Evolutionary conservation across 768 basidiomycete genomes (phyloP).

Genomic region (Phylloporus scabripes): DNA sequence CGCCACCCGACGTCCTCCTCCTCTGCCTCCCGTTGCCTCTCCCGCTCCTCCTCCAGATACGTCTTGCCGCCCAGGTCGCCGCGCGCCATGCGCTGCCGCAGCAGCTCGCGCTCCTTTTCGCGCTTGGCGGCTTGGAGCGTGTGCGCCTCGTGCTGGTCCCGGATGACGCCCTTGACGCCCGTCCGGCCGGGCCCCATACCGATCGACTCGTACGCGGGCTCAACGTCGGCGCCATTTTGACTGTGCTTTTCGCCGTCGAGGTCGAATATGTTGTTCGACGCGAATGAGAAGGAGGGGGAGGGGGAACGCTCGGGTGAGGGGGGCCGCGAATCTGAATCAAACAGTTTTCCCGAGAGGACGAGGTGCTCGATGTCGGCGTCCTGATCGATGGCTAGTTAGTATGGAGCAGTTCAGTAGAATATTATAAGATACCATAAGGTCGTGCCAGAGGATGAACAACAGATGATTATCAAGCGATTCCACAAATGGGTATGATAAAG

Average conservation of each 20-base stretch:
- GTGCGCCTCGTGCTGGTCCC: constrained; percentile 70
- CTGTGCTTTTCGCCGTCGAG: constrained; percentile 45
- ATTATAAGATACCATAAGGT: constrained; percentile 14
- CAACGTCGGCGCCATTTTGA: constrained; percentile 37
- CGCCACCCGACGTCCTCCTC: constrained; percentile 15
- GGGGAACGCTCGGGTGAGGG: constrained; percentile 62
- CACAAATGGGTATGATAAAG: not conserved
- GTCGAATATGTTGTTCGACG: constrained; percentile 28
- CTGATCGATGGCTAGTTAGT: constrained; percentile 14
- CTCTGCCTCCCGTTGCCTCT: constrained; percentile 40
- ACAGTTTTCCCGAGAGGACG: constrained; percentile 74
- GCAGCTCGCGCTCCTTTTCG: constrained; percentile 45
- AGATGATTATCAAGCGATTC: constrained; percentile 16
- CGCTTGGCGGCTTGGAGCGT: constrained; percentile 48
- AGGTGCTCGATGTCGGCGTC: constrained; percentile 59
- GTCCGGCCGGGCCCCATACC: constrained; percentile 85
- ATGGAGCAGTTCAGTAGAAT: not conserved
- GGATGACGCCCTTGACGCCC: constrained; percentile 84
- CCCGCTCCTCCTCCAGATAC: constrained; percentile 71
- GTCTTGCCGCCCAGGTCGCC: constrained; percentile 63
- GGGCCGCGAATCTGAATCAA: constrained; percentile 48
- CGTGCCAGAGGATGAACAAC: not conserved
- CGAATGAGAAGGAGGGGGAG: constrained; percentile 39
- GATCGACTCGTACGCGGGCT: constrained; percentile 47
- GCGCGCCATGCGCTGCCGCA: constrained; percentile 58